Evolutionary conservation across 2,329 filamentous ascomycete genomes (phyloP).

Genomic region (Hypoxylon sp.): DNA sequence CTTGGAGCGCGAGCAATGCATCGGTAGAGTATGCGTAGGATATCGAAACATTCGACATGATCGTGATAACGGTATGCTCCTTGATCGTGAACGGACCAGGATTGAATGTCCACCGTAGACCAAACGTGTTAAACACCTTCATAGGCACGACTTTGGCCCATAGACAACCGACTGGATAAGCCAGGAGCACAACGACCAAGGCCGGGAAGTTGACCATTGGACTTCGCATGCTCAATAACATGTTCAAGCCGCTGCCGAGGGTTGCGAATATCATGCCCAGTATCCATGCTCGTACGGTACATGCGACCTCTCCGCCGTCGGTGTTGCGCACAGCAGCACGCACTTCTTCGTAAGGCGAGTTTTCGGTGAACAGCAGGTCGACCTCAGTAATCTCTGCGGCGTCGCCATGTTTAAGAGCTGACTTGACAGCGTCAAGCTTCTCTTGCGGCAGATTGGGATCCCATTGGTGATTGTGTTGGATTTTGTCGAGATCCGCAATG

Average conservation of each 20-base stretch:
- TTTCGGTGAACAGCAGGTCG: constrained; percentile 54
- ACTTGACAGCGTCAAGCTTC: constrained; percentile 54
- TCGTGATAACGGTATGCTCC: constrained; percentile 61
- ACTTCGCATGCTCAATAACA: constrained; percentile 56
- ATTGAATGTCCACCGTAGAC: constrained; percentile 61
- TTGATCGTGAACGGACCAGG: constrained; percentile 63
- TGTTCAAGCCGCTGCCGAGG: constrained; percentile 58
- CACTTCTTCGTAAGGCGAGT: constrained; percentile 59
- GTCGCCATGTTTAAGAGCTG: constrained; percentile 53
- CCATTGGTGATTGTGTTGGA: constrained; percentile 55
- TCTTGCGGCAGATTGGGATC: constrained; percentile 56
- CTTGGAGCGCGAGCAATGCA: constrained; percentile 58
- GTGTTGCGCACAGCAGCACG: constrained; percentile 62
- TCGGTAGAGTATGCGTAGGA: constrained; percentile 59
- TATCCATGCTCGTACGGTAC: constrained; percentile 62
- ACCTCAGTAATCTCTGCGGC: constrained; percentile 52
- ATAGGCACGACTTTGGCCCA: constrained; percentile 61
- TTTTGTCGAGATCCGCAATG: constrained; percentile 51
- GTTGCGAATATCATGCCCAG: constrained; percentile 62
- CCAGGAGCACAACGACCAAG: constrained; percentile 59
- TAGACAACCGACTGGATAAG: constrained; percentile 61
- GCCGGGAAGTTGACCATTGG: constrained; percentile 57
- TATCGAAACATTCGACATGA: constrained; percentile 61
- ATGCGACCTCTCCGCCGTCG: constrained; percentile 61
- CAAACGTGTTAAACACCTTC: constrained; percentile 59